phyloP scores from a whole-genome alignment of 1,284 basidiomycete species.

The Rhodotorula sp. region DNA sequence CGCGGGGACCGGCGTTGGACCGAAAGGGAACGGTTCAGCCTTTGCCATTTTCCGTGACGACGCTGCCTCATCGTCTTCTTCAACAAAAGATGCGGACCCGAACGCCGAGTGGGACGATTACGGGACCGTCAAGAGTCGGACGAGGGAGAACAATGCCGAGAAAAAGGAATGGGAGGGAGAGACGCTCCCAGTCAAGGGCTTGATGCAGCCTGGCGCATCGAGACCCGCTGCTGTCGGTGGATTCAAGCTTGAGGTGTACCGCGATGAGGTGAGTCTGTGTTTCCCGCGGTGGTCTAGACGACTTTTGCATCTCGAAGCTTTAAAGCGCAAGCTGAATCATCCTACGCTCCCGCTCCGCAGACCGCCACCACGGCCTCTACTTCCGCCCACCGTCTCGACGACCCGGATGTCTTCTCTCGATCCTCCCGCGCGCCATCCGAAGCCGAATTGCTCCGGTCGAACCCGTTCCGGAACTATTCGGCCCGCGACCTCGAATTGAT shows the following conservation, averaged over 20 bases:
- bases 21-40: slow-evolving; percentile 47
- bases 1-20: slow-evolving; percentile 11
- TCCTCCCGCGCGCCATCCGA: slow-evolving; percentile 48
- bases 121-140: slow-evolving; percentile 53
- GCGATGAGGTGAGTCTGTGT: slow-evolving; percentile 50
- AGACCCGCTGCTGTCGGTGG: slow-evolving; percentile 42
- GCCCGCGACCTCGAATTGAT: slow-evolving; percentile 43
- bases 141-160: slow-evolving; percentile 55
- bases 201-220: slow-evolving; percentile 38
- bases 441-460: slow-evolving; percentile 56
- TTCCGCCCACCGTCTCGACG: slow-evolving; percentile 42
- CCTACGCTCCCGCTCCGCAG: slow-evolving; percentile 9
- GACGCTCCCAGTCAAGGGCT: slow-evolving; percentile 45
- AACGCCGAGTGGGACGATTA: slow-evolving; percentile 54
- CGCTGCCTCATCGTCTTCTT: slow-evolving; percentile 15
- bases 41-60: slow-evolving; percentile 53
- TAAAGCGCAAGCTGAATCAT: too few species aligned
- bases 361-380: slow-evolving; percentile 31
- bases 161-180: slow-evolving; percentile 55
- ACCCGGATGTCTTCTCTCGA: slow-evolving; percentile 49
- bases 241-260: slow-evolving; percentile 56
- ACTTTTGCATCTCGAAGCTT: too few species aligned
- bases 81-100: slow-evolving; percentile 12
- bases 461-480: slow-evolving; percentile 60
- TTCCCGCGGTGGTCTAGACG: neutral